phyloP scores from a whole-genome alignment of 441 rosid species.

The Bocquillonia castaneifolia region DNA sequence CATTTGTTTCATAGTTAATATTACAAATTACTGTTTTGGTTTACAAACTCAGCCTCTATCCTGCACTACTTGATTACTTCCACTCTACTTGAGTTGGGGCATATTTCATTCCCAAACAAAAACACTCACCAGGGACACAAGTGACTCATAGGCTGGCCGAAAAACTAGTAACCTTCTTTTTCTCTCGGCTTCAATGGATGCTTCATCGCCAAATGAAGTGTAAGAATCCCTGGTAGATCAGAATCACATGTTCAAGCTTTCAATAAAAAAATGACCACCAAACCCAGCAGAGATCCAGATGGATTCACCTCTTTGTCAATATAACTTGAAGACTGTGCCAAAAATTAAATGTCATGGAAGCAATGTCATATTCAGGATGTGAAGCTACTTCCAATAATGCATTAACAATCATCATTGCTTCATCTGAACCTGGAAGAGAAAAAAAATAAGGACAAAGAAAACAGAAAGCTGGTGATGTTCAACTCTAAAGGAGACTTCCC shows the following conservation, averaged over 20 bases:
- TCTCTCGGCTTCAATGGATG: slow-evolving; percentile 76
- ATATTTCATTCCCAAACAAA: slow-evolving; percentile 13
- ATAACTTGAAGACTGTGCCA: slow-evolving; percentile 98
- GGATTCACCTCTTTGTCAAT: slow-evolving; percentile 73
- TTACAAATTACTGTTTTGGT: not conserved
- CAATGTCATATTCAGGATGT: slow-evolving; percentile 92
- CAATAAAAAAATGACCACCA: slow-evolving; percentile 15
- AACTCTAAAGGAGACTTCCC: slow-evolving; percentile 8
- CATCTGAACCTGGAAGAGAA: slow-evolving; percentile 65
- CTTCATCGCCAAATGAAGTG: slow-evolving; percentile 59
- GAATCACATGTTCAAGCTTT: slow-evolving; percentile 28
- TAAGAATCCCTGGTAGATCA: slow-evolving; percentile 66
- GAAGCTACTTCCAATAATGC: slow-evolving; percentile 91
- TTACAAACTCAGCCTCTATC: not conserved
- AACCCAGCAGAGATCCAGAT: slow-evolving; percentile 19
- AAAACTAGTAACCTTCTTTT: slow-evolving; percentile 77
- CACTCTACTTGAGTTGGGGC: not conserved
- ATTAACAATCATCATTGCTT: slow-evolving; percentile 79
- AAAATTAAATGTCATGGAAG: slow-evolving; percentile 98
- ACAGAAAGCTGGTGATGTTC: too few relatives aligned
- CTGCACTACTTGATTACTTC: not conserved
- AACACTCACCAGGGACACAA: slow-evolving; percentile 84
- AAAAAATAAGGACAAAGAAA: not conserved
- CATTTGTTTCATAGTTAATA: slow-evolving; percentile 15
- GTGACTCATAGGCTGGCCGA: slow-evolving; percentile 67